Evolutionary conservation across 2,329 filamentous ascomycete genomes (phyloP), one percentile per base, ranked within the genome.

Genomic region (Penicillium sp.): DNA sequence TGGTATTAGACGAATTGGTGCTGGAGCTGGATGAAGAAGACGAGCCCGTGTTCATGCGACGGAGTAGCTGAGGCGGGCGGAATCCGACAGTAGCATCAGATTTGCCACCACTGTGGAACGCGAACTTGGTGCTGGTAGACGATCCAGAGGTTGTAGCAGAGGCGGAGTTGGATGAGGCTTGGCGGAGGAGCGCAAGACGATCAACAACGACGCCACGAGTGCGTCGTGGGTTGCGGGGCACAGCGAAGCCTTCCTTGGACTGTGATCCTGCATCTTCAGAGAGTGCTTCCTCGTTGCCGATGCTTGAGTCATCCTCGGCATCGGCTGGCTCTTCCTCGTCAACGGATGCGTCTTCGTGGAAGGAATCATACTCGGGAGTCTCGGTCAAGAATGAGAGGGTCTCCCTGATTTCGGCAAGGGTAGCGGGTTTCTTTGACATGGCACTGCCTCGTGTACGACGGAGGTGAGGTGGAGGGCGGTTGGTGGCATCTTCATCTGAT

Each of bases 321-420:
- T 41, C 54, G 22, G 55, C 35, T 12, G 38, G 6, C 38, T 57
- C 58, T 51, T 70, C 71, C 7, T 83, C 80, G n/a, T 84, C 81
- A 10, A 75, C 54, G 2, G 79, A 81, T 7, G 80, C 80, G 43
- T 84, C 83, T 41, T 81, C 82, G 3, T 83, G 82, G 60, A 81
- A 81, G n/a, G 82, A 84, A 31, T 82, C 81, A 50, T 79, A 81
- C 48, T 82, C 77, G n/a, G 81, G 81, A 41, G 85, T 84, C 54
- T 96, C 92, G 15, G 96, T 87, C 10, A 97, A 83, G 74, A 89
- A 90, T 4, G 91, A 96, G 6, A 97, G 80, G 0, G 90, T 91
- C 73, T 94, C 87, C 58, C 92, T 88, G 63, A 97, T 90, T 70
- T 97, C 91, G 31, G 88, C 86, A 10, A 96, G 80, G 17, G 88